phyloP scores from a whole-genome alignment of 495 filamentous ascomycete species.

The Pseudomonodictys pantanalensis region DNA sequence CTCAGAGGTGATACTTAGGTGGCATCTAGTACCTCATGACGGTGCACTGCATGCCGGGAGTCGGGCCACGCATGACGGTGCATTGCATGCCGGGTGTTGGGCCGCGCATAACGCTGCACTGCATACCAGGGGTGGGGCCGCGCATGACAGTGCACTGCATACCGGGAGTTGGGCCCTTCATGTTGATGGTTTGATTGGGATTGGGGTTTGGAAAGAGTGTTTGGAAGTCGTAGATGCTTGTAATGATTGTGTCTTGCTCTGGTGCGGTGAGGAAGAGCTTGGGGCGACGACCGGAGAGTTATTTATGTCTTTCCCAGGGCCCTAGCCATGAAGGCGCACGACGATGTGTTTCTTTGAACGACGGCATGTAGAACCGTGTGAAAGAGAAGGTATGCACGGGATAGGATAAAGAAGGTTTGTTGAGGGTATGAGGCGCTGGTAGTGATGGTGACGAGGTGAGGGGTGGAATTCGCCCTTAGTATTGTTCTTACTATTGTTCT shows the following conservation, averaged over 20 bases:
- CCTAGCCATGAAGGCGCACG: too few species aligned
- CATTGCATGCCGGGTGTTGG: neutral
- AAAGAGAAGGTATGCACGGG: neutral
- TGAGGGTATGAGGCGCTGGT: neutral
- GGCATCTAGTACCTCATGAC: too few species aligned
- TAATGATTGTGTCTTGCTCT: conserved; percentile 16
- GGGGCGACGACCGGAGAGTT: too few species aligned
- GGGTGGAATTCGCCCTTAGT: neutral
- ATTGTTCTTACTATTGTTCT: conserved; percentile 12
- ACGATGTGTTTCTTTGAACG: neutral
- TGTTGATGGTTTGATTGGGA: neutral
- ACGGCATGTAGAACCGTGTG: neutral
- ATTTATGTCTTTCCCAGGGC: too few species aligned
- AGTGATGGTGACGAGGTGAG: neutral
- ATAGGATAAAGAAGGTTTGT: neutral
- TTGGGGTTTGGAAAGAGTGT: conserved; percentile 7
- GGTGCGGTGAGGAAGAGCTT: too few species aligned
- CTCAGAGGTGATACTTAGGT: too few species aligned
- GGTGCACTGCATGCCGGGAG: neutral
- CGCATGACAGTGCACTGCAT: conserved; percentile 2
- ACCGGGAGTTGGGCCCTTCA: conserved; percentile 1
- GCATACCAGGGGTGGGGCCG: neutral
- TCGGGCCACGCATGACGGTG: neutral
- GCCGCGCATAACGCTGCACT: neutral
- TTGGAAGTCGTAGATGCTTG: neutral